These are phyloP conservation scores for Aspergillus versicolor DNA, from an alignment of 2,329 filamentous ascomycete genomes.

Conservation along the genomic window DNA sequence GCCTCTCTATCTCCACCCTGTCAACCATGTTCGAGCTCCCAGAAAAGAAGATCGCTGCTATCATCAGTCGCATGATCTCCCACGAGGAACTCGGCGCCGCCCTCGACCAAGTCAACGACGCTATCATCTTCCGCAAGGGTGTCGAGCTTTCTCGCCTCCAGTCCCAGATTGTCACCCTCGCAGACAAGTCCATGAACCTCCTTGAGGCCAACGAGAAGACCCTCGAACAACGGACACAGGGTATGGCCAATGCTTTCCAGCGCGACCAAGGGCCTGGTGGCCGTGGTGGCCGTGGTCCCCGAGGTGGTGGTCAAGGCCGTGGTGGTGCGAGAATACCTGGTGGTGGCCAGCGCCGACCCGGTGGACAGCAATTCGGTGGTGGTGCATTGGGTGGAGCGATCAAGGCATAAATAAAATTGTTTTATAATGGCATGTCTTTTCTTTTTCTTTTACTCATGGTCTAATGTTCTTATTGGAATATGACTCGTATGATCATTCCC, in stretches of 20 bases:
- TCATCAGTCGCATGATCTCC: slow-evolving; percentile 99
- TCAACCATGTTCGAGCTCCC: slow-evolving; percentile 94
- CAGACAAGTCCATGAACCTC: slow-evolving; percentile 92
- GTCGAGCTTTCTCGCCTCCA: slow-evolving; percentile 96
- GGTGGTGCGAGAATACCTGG: slow-evolving; percentile 39
- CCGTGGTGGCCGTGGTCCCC: slow-evolving; percentile 61
- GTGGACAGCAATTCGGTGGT: slow-evolving; percentile 51
- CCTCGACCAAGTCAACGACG: slow-evolving; percentile 94
- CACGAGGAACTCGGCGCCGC: slow-evolving; percentile 97
- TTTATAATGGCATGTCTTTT: slow-evolving; percentile 26
- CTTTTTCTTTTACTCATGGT: slow-evolving; percentile 19
- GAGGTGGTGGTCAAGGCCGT: slow-evolving; percentile 38
- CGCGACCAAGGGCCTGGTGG: slow-evolving; percentile 77
- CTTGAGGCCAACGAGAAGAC: slow-evolving; percentile 98
- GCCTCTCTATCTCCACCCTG: slow-evolving; percentile 80
- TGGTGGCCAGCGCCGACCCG: slow-evolving; percentile 45
- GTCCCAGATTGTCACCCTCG: slow-evolving; percentile 87
- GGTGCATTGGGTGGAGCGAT: slow-evolving; percentile 53
- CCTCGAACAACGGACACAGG: slow-evolving; percentile 93
- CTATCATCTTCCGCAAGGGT: slow-evolving; percentile 98
- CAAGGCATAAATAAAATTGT: slow-evolving; percentile 45
- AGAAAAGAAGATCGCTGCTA: slow-evolving; percentile 84
- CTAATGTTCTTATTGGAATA: slow-evolving; percentile 26
- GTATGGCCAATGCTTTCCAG: slow-evolving; percentile 93
- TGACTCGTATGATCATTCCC: slow-evolving; percentile 21